Conservation (phyloP, 768 basidiomycete genomes). For the Suillus subluteus region DNA sequence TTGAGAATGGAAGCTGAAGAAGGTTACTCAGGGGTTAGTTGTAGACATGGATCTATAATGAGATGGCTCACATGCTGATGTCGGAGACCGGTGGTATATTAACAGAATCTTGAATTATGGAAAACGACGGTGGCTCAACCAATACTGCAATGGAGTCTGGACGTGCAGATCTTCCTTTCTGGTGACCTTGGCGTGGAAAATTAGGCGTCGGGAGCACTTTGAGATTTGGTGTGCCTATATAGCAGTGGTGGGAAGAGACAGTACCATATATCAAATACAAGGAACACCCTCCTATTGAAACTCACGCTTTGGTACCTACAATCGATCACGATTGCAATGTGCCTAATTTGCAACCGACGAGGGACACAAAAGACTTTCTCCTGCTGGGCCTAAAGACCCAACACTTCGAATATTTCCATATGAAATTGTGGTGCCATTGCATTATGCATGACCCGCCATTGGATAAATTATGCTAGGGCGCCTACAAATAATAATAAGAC, state of each 20-base stretch:
- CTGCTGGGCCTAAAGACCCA: background rate
- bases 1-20: slow-evolving; percentile 5
- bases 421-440: background rate
- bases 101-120: background rate
- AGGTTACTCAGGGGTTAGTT: background rate
- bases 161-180: background rate
- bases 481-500: slow-evolving; percentile 3
- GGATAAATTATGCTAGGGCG: background rate
- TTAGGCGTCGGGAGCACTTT: background rate
- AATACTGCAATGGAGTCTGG: background rate
- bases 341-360: background rate
- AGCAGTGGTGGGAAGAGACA: background rate
- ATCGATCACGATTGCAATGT: background rate
- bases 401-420: background rate
- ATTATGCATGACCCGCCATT: background rate
- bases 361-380: background rate
- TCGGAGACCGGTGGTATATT: background rate
- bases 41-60: background rate
- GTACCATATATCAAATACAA: background rate
- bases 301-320: background rate
- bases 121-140: background rate
- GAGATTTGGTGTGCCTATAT: background rate
- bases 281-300: background rate
- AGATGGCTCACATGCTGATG: background rate
- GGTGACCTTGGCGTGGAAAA: background rate